Conservation (phyloP, 2,329 filamentous ascomycete genomes). For the Colletotrichum salicis region DNA sequence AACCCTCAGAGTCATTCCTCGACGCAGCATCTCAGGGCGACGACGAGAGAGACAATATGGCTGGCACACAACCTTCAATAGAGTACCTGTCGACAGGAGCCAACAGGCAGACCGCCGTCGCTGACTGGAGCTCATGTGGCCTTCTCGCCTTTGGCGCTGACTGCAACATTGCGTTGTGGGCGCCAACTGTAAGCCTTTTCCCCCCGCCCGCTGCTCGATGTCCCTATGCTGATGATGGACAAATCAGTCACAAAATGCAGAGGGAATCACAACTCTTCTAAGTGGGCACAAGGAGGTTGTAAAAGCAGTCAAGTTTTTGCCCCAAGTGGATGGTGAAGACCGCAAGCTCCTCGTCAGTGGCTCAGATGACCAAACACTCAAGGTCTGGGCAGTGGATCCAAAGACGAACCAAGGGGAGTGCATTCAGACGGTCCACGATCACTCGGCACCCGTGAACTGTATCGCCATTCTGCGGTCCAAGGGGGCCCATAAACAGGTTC, state of each 20-base stretch:
- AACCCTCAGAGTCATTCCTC: slow-evolving; percentile 47
- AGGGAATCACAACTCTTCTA: slow-evolving; percentile 75
- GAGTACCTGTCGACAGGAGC: slow-evolving; percentile 80
- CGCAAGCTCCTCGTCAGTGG: slow-evolving; percentile 77
- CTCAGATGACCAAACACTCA: slow-evolving; percentile 81
- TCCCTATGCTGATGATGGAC: background rate
- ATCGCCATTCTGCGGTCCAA: slow-evolving; percentile 57
- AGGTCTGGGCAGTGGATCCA: slow-evolving; percentile 70
- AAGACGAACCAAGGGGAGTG: slow-evolving; percentile 47
- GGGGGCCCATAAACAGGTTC: slow-evolving; percentile 45
- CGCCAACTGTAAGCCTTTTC: slow-evolving; percentile 57
- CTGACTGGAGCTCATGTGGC: slow-evolving; percentile 84
- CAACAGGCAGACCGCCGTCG: slow-evolving; percentile 88
- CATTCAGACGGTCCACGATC: slow-evolving; percentile 70
- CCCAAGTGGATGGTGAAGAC: slow-evolving; percentile 55
- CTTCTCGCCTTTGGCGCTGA: slow-evolving; percentile 90
- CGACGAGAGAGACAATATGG: slow-evolving; percentile 36
- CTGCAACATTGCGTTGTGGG: slow-evolving; percentile 89
- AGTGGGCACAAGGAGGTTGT: slow-evolving; percentile 82
- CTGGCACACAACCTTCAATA: slow-evolving; percentile 45
- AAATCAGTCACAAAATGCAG: slow-evolving; percentile 26
- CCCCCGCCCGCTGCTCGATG: background rate
- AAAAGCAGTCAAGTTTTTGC: slow-evolving; percentile 84
- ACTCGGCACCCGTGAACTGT: slow-evolving; percentile 81
- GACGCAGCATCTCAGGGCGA: slow-evolving; percentile 4